phyloP scores from a whole-genome alignment of 1,284 basidiomycete genomes.

The Trichosporon inkin region DNA sequence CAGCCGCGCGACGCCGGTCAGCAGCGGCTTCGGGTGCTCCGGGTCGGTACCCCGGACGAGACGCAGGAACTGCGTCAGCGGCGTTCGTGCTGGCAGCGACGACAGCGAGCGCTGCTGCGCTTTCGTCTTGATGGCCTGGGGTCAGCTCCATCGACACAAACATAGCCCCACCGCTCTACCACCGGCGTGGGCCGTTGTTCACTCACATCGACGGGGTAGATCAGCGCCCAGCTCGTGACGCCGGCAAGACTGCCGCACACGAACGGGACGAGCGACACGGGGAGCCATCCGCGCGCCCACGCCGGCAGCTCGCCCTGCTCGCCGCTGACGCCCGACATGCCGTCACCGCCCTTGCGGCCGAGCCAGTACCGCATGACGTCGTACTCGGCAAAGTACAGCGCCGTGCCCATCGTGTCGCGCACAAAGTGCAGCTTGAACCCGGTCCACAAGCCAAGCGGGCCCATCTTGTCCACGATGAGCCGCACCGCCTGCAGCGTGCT shows the following conservation, averaged over 20 bases:
- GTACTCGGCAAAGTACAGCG: slow-evolving; percentile 51
- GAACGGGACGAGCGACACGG: slow-evolving; percentile 44
- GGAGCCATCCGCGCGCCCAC: slow-evolving; percentile 45
- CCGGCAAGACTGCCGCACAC: slow-evolving; percentile 48
- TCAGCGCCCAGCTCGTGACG: slow-evolving; percentile 50
- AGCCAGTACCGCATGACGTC: slow-evolving; percentile 48
- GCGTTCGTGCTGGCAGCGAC: slow-evolving; percentile 40
- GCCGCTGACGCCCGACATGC: slow-evolving; percentile 10
- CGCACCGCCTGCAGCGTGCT: slow-evolving; percentile 45
- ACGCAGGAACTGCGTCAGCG: slow-evolving; percentile 39
- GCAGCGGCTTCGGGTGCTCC: slow-evolving; percentile 43
- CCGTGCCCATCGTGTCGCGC: slow-evolving; percentile 49
- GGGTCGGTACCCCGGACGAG: slow-evolving; percentile 46
- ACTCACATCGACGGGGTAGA: slow-evolving; percentile 51
- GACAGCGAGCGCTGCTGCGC: slow-evolving; percentile 48
- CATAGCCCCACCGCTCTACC: too few species aligned
- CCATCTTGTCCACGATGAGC: slow-evolving; percentile 35
- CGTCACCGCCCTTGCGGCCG: slow-evolving; percentile 17
- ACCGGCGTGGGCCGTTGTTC: too few species aligned
- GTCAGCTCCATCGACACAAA: slow-evolving; percentile 11
- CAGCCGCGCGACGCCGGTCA: slow-evolving; percentile 42
- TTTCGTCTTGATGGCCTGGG: slow-evolving; percentile 50
- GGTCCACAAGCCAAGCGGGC: slow-evolving; percentile 41
- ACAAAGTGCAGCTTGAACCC: slow-evolving; percentile 46
- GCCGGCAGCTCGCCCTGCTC: slow-evolving; percentile 43